These are phyloP conservation scores for Cyphellophora europaea DNA, from an alignment of 2,329 filamentous ascomycete species.

Conservation along the genomic window DNA sequence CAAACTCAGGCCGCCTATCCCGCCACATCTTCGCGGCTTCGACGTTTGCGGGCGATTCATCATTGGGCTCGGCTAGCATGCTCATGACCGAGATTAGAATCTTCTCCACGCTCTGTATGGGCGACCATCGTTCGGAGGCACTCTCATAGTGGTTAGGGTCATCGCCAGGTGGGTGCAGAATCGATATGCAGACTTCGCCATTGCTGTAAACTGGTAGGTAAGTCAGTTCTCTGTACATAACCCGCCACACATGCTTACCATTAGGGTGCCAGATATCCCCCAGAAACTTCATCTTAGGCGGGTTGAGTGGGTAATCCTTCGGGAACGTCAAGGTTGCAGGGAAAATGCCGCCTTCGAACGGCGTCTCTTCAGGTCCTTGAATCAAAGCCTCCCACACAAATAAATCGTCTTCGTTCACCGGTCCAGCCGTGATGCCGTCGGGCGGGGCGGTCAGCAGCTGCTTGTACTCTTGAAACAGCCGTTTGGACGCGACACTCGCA, in stretches of 20 bases:
- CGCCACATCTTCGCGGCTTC: conserved; percentile 95
- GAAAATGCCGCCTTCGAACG: conserved; percentile 92
- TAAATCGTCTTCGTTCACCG: conserved; percentile 87
- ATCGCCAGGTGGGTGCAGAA: conserved; percentile 90
- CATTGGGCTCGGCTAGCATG: conserved; percentile 95
- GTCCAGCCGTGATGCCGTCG: conserved; percentile 95
- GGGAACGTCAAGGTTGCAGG: conserved; percentile 92
- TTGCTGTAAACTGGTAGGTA: conserved; percentile 66
- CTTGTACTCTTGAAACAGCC: conserved; percentile 94
- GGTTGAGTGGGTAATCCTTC: conserved; percentile 91
- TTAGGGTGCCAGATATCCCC: conserved; percentile 96
- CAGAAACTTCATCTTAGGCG: conserved; percentile 91
- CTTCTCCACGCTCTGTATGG: conserved; percentile 95
- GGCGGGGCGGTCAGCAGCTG: conserved; percentile 87
- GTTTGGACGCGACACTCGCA: conserved; percentile 52
- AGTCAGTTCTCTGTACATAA: background rate
- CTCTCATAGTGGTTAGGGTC: conserved; percentile 98
- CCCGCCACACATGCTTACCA: conserved; percentile 44
- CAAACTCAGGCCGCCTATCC: conserved; percentile 73
- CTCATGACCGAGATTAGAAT: conserved; percentile 96
- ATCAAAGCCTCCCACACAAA: conserved; percentile 95
- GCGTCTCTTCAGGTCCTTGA: conserved; percentile 87
- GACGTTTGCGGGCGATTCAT: conserved; percentile 90
- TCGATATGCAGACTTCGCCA: conserved; percentile 94
- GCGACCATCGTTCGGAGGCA: conserved; percentile 89